phyloP scores from a whole-genome alignment of 139 green algal genomes.

The Micractinium sp. region DNA sequence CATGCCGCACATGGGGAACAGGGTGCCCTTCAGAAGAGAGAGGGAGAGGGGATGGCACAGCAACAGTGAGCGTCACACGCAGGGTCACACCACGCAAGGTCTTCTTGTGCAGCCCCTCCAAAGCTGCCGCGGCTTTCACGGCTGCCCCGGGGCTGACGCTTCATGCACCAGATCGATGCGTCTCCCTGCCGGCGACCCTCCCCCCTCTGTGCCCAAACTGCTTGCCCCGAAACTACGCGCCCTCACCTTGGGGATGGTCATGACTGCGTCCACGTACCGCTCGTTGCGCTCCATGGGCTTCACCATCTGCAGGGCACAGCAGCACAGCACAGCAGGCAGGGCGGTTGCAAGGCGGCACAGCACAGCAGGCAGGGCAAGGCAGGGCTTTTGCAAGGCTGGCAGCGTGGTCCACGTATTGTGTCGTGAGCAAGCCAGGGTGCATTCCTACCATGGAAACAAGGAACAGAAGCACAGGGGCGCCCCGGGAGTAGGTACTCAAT shows the following conservation, averaged over 20 bases:
- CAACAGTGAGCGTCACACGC: not conserved
- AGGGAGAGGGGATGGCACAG: not conserved
- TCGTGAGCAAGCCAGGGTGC: no score
- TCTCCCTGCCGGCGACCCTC: no score
- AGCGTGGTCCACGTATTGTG: not conserved
- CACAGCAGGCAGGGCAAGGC: not conserved
- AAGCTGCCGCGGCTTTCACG: no score
- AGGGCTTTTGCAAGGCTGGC: no score
- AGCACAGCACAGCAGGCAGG: not conserved
- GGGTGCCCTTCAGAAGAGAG: conserved; percentile 63
- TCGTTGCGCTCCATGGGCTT: conserved; percentile 96
- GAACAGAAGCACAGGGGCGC: not conserved
- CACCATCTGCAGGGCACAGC: conserved; percentile 87
- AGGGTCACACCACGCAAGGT: not conserved
- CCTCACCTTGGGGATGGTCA: conserved; percentile 91
- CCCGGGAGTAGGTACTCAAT: not conserved
- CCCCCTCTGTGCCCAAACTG: no score
- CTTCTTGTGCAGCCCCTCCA: not conserved
- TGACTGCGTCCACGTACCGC: conserved; percentile 93
- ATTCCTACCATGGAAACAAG: not conserved
- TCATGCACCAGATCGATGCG: no score
- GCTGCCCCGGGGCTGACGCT: not conserved
- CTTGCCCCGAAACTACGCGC: not conserved
- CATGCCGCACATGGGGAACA: conserved; percentile 99
- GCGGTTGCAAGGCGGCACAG: no score